Base-by-base conservation (phyloP, 2,329 filamentous ascomycete genomes). In the Claviceps africana region DNA sequence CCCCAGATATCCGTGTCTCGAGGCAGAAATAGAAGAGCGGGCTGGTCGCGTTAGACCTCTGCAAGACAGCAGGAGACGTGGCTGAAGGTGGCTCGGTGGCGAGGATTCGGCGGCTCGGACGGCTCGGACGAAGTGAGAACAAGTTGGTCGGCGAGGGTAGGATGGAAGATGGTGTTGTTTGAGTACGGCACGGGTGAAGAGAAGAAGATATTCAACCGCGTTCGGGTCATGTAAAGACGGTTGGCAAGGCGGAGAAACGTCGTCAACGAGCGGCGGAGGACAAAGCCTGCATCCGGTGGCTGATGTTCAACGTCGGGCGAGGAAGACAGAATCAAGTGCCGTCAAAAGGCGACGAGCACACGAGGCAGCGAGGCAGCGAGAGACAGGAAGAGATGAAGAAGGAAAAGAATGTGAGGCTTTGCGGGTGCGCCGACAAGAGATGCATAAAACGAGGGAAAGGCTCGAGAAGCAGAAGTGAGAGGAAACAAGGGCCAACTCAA, bases 251-350 rank as follows among this genome's bases (percentile, higher is more conserved):
- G 11, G 28, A 37, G 25, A n/a, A 30, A 37, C 21, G 44, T n/a
- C 28, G 30, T 37, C 35, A 50, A 50, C 48, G 43, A 37, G 52
- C 30, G 48, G 33, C 35, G 33, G 25, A n/a, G 46, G 48, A 30
- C 11, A 31, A 42, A 33, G 15, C 28, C 48, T 50, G 43, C 42
- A 19, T 43, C 30, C 25, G 21, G 11, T 31, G 43, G 11, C 42
- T 47, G n/a, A 6, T 47, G 33, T 50, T 53, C 51, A 37, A 53
- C 47, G 47, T 22, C 51, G 33, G 25, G 47, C 51, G 51, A 47
- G 33, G 35, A 49, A 50, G 30, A 40, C 25, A 17, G 42, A 39
- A 35, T n/a, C 33, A 3, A 25, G 35, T 44, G 43, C 44, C 35
- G 33, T 25, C 31, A 42, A 44, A 19, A 19, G n/a, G 8, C 35